Evolutionary conservation across 306 rosid species (phyloP).

Genomic region (Crataegus laevigata): DNA sequence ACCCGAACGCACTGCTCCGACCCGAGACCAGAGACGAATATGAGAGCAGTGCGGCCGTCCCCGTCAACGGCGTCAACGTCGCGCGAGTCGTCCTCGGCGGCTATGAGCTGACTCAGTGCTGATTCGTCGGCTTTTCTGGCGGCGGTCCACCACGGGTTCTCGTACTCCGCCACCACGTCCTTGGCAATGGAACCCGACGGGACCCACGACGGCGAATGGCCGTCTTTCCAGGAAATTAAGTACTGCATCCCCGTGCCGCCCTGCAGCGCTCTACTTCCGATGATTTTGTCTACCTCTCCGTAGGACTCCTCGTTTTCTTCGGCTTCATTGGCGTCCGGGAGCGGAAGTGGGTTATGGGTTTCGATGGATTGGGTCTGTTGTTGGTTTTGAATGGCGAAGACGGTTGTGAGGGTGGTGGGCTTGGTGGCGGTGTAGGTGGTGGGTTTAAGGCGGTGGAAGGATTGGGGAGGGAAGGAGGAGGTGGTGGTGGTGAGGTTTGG

Average conservation of each 20-base stretch:
- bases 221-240: slow-evolving; percentile 79
- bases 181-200: slow-evolving; percentile 64
- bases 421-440: background rate
- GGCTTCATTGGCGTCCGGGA: background rate
- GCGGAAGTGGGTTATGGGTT: background rate
- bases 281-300: slow-evolving; percentile 72
- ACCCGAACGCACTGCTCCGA: slow-evolving; percentile 54
- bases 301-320: slow-evolving; percentile 31
- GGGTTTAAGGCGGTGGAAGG: slow-evolving; percentile 27
- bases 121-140: slow-evolving; percentile 65
- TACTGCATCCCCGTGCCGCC: slow-evolving; percentile 59
- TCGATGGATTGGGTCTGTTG: slow-evolving; percentile 9
- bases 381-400: slow-evolving; percentile 36
- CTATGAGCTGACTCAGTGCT: slow-evolving; percentile 28
- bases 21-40: slow-evolving; percentile 68
- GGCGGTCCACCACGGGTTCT: slow-evolving; percentile 87
- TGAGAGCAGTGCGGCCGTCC: slow-evolving; percentile 68
- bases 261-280: slow-evolving; percentile 55
- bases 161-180: slow-evolving; percentile 77
- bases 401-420: background rate
- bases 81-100: slow-evolving; percentile 38
- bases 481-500: slow-evolving; percentile 15
- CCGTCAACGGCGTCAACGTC: slow-evolving; percentile 67
- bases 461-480: slow-evolving; percentile 2
- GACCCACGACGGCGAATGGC: slow-evolving; percentile 77